Evolutionary conservation across 257 asterid genomes (phyloP), one percentile per base, ranked within the genome.

Genomic region (Rhazya stricta): DNA sequence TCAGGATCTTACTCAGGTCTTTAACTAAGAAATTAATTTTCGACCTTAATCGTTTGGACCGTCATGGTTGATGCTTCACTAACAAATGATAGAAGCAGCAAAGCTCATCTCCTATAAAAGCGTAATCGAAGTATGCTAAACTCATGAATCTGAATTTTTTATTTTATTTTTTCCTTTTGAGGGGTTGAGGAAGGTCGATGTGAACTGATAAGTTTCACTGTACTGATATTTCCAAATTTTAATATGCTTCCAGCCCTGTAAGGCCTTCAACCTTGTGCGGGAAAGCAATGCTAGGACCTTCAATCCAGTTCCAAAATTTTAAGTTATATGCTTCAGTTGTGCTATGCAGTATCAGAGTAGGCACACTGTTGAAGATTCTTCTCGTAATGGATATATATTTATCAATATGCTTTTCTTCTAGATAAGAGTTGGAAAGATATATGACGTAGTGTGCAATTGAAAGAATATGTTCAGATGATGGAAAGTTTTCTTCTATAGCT

Each of bases 1-100:
- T 83, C 97, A 90, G 86, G 98, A 94, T 89, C 96, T 91, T 76
- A 77, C 90, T 79, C 98, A 94, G 96, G 98, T 94, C 67, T 23
- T 71, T 27, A 25, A 45, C 27, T 42, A 43, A 29, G 39, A 9
- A 9, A 45, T 43, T 73, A 1, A 4, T 18, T 61, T 66, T 36
- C 4, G 15, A 77, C 43, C 42, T 18, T 53, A 27, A 69, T 27
- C 23, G 19, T 36, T 46, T 50, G 2, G 37, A 34, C 46, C 70
- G 21, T 65, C n/a, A n/a, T 29, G 15, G 0, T 36, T 36, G 29
- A 66, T 41, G 2, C 69, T 65, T 21, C 45, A 65, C 21, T 23
- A 18, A 32, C 9, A 30, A 58, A 54, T 54, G 2, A 1, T 61
- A 30, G 42, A 61, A 61, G 42, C 3, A 13, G 23, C 23, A 54